These are phyloP conservation scores for Lepraria neglecta DNA, from an alignment of 495 filamentous ascomycete species.

Conservation along the genomic window DNA sequence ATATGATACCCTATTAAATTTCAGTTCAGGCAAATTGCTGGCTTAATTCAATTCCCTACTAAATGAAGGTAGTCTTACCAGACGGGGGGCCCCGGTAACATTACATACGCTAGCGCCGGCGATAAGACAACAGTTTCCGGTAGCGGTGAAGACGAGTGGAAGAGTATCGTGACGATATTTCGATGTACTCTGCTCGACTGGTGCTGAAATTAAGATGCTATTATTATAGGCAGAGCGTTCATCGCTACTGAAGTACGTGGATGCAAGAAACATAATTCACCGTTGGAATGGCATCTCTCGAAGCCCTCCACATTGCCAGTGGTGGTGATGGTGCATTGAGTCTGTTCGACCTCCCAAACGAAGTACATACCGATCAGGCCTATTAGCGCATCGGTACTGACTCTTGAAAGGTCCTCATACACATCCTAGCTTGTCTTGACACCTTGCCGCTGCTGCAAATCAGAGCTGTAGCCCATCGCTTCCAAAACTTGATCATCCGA, in stretches of 20 bases:
- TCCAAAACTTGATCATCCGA: conserved; percentile 60
- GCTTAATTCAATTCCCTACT: no score
- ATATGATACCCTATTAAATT: no score
- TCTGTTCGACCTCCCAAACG: conserved; percentile 27
- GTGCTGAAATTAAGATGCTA: no score
- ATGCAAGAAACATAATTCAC: neutral
- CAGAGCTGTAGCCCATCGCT: conserved; percentile 55
- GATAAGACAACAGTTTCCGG: neutral
- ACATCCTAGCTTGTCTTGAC: conserved; percentile 55
- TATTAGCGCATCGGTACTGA: conserved; percentile 11
- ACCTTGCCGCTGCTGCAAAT: conserved; percentile 57
- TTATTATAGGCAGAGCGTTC: no score
- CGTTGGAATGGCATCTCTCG: conserved; percentile 10
- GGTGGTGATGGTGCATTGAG: neutral
- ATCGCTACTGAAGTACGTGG: no score
- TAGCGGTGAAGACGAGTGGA: neutral
- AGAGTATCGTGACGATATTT: neutral
- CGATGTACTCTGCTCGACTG: neutral
- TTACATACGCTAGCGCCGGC: conserved; percentile 5
- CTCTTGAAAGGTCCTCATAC: conserved; percentile 55
- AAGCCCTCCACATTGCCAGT: neutral
- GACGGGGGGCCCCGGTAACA: neutral
- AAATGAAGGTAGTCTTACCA: no score
- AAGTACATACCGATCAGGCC: conserved; percentile 15
- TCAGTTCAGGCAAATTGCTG: no score